A percentile compares a stretch with the other conserved stretches of the same genome.
Evolutionary conservation across 169 alveolate genomes (phyloP).

Genomic region (Plasmodium malariae): DNA sequence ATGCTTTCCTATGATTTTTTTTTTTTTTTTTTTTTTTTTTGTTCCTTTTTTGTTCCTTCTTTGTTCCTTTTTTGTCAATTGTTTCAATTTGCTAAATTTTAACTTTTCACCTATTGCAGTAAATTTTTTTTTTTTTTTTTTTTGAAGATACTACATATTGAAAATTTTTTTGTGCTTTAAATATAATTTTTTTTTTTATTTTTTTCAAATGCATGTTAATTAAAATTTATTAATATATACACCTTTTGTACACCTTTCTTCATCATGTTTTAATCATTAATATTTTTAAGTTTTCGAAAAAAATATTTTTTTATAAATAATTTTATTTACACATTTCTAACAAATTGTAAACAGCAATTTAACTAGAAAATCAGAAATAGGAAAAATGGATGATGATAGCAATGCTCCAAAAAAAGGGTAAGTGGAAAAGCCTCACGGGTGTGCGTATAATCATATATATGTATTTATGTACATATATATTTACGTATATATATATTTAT

Average conservation of each 20-base stretch:
- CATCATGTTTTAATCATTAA: conserved; percentile 9
- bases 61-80: not conserved
- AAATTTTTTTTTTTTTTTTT: conserved; percentile 7
- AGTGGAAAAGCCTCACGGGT: not conserved
- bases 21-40: not conserved
- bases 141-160: too few species aligned
- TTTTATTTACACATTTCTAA: conserved; percentile 31
- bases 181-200: conserved; percentile 9
- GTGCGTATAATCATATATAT: not conserved
- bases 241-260: conserved; percentile 7
- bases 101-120: not conserved
- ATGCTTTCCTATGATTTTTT: conserved; percentile 10
- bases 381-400: conserved; percentile 54
- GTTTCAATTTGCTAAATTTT: not conserved
- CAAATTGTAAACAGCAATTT: conserved; percentile 11
- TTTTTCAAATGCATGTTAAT: not conserved
- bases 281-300: conserved; percentile 25
- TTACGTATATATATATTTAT: conserved; percentile 9
- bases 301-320: conserved; percentile 8
- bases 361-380: not conserved
- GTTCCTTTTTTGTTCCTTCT: not conserved
- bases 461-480: conserved; percentile 8
- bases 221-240: conserved; percentile 7
- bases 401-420: conserved; percentile 55
- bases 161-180: too few species aligned